Evolutionary conservation across 306 rosid genomes (phyloP), one percentile per base, ranked within the genome.

Genomic region (Dryas alaskensis): DNA sequence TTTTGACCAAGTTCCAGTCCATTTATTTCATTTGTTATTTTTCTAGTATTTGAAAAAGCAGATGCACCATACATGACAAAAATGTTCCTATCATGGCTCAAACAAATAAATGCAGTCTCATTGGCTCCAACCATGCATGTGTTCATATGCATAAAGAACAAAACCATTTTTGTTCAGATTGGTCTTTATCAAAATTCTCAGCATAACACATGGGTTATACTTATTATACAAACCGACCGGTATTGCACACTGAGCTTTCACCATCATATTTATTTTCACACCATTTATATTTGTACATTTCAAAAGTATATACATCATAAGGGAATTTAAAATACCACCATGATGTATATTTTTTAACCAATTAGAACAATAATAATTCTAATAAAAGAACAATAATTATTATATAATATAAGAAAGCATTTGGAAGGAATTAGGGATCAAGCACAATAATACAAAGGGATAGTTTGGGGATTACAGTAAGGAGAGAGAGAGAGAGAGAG

Each of bases 101-200:
- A 54, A 27, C 42, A 57, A 59, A 48, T 39, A 47, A 57, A 8
- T 17, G 4, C 7, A 65, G 25, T 4, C 11, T n/a, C 71, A 53
- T 14, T 19, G 42, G 60, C 53, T 16, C 80, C 58, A 69, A 69
- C 72, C 48, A 49, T 50, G 54, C 60, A 50, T 10, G 73, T 7
- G 71, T 69, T 27, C 16, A 9, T 46, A 58, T 72, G 9, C 6
- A 49, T 39, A 73, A 11, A 68, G 5, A 51, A 50, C 46, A 67
- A 37, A 60, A 68, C 8, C 50, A 52, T 43, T 22, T n/a, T n/a
- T 4, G 7, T 17, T 50, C 7, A 69, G 16, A 37, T n/a, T 37
- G 37, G 39, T 68, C 27, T 42, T 31, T 40, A 13, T n/a, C 27
- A 50, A 68, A 13, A 60, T 37, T 60, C 43, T 31, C 17, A 60